Evolutionary conservation across 2,329 filamentous ascomycete species (phyloP), one percentile per base, ranked within the genome.

Genomic region (Cadophora malorum): DNA sequence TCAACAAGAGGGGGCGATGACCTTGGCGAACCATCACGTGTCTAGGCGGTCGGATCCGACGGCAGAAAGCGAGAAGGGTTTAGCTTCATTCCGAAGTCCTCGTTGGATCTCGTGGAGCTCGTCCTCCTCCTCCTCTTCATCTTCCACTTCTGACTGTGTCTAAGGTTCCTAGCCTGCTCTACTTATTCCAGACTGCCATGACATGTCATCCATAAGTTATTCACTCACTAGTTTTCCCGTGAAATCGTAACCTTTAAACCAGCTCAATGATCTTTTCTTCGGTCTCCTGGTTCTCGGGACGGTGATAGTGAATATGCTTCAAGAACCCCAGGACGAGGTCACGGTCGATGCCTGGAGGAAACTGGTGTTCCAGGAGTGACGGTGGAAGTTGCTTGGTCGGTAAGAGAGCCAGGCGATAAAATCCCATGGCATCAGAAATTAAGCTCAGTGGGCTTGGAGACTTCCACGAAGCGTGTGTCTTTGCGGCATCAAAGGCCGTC

Each of bases 1-100:
- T 53, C 50, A 6, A 12, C 9, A 6, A 14, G 16, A 19, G 21
- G 28, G 31, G 53, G 58, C 58, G 35, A 31, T 61, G 41, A 31
- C 10, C 58, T 61, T 61, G 58, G 58, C 58, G 58, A 61, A 8
- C 12, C 4, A 28, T 49, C 58, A 61, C 38, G 58, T 45, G 58
- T 14, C 38, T 21, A 4, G 38, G 58, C 41, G 58, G 58, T 61
- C 58, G 21, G 38, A 9, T 12, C 14, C 16, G 9, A 49, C 38
- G 58, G 58, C 38, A 61, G 35, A 35, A 61, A 28, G 16, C 21
- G 2, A 31, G 47, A 49, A 16, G 10, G 12, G 58, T 1, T 61
- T 61, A 61, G 58, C 25, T 38, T n/a, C n/a, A n/a, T n/a, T n/a
- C n/a, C n/a, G n/a, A n/a, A n/a, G n/a, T n/a, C n/a, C n/a, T n/a